Evolutionary conservation across 2,329 filamentous ascomycete species (phyloP), one percentile per base, ranked within the genome.

Genomic region (Arthrobotrys musiformis): DNA sequence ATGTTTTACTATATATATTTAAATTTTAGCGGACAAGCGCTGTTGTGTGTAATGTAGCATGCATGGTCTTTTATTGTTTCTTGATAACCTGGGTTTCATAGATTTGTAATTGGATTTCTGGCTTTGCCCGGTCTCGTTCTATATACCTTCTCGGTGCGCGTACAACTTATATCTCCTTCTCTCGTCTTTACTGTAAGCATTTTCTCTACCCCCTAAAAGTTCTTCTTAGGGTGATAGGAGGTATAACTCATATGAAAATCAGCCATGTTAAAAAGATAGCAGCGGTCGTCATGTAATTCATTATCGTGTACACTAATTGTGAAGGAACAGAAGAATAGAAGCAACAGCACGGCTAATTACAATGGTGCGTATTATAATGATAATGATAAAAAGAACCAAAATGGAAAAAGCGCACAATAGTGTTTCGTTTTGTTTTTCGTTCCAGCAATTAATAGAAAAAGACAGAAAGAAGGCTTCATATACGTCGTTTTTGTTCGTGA

Each of bases 401-500:
- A n/a, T n/a, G n/a, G n/a, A n/a, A 56, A 28, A 50, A 28, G 37
- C 11, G 15, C 40, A 58, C 54, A 58, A 15, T 26, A 17, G 54
- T 58, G 22, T 56, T 56, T 56, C n/a, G n/a, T 58, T 58, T 56
- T 33, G 11, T 22, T 40, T 40, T 58, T 58, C 54, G 35, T n/a
- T 58, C 54, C 54, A 58, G 28, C 7, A 22, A 22, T n/a, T n/a
- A 28, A 6, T 13, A 15, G 15, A 40, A 40, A 48, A 48, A 48
- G 26, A 33, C 15, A 35, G n/a, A 40, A 8, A 37, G 24, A 37
- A n/a, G 54, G 54, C 54, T 58, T 24, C 54, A 33, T 58, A 40
- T 58, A 58, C 54, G 33, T 58, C 54, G 54, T 58, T 58, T 30
- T 56, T 26, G n/a, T n/a, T n/a, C 54, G 17, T 40, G 33, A 58